Evolutionary conservation across 1,284 basidiomycete genomes (phyloP).

Genomic region (Ceratobasidium sp.): DNA sequence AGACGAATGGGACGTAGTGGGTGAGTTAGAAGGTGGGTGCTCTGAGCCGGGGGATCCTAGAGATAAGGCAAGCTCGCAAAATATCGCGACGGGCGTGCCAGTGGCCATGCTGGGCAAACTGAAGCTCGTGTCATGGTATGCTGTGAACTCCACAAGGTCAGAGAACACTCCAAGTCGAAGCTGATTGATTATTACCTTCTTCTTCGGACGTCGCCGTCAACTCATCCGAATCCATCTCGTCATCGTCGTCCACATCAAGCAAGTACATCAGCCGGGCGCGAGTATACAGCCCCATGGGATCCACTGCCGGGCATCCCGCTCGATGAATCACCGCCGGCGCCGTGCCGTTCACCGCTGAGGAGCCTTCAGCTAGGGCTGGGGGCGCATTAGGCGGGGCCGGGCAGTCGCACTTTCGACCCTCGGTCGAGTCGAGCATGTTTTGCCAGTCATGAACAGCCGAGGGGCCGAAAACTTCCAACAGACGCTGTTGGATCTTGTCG

Average conservation of each 20-base stretch:
- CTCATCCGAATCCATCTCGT: slow-evolving; percentile 3
- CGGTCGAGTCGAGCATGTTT: background rate
- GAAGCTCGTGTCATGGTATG: background rate
- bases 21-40: background rate
- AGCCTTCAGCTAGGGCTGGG: background rate
- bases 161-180: background rate
- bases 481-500: background rate
- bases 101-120: background rate
- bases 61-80: slow-evolving; percentile 8
- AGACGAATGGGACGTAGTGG: background rate
- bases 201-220: background rate
- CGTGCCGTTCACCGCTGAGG: background rate
- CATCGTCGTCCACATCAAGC: background rate
- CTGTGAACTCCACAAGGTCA: background rate
- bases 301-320: background rate
- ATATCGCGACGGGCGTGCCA: slow-evolving; percentile 13
- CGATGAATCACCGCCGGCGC: background rate
- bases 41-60: slow-evolving; percentile 7
- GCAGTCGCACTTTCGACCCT: slow-evolving; percentile 10
- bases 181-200: slow-evolving; percentile 7
- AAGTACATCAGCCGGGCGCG: slow-evolving; percentile 23
- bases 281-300: background rate
- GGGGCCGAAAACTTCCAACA: background rate
- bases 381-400: background rate
- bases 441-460: background rate